phyloP scores from a whole-genome alignment of 1,139 yeast species.

The Citeromyces hawaiiensis region DNA sequence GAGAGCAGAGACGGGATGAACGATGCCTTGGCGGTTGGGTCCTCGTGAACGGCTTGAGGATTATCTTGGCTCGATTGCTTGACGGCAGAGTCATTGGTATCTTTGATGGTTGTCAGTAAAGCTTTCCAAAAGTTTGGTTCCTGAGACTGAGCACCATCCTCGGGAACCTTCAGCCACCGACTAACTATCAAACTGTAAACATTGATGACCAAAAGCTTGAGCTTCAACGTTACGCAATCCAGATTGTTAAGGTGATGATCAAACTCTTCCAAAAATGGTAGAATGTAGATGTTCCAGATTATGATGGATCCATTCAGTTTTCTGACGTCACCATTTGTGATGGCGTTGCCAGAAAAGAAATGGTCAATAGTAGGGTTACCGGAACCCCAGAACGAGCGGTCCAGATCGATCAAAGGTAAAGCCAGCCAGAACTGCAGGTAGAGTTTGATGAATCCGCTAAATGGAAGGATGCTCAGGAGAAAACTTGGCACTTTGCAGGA shows the following conservation, averaged over 20 bases:
- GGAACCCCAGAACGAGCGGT: neutral
- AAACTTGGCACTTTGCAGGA: conserved; percentile 18
- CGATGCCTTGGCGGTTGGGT: neutral
- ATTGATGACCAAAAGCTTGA: neutral
- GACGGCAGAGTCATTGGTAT: neutral
- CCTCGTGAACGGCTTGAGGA: neutral
- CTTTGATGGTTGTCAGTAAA: neutral
- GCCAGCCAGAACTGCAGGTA: conserved; percentile 39
- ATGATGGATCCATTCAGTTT: conserved; percentile 15
- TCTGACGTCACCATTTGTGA: conserved; percentile 6
- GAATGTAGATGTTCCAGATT: conserved; percentile 12
- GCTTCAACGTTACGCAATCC: neutral
- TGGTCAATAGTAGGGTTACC: neutral
- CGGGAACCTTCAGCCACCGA: neutral
- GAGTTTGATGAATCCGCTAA: conserved; percentile 27
- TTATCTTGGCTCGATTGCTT: neutral
- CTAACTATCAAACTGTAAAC: neutral
- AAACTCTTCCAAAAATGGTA: conserved; percentile 9
- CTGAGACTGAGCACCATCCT: neutral
- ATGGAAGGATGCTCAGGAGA: conserved; percentile 27
- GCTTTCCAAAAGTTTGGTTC: neutral
- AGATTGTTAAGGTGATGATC: neutral
- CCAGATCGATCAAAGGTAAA: conserved; percentile 19
- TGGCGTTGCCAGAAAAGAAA: neutral
- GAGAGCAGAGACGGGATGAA: neutral